Evolutionary conservation across 2,329 filamentous ascomycete genomes (phyloP), one percentile per base, ranked within the genome.

Genomic region (Ceratocystis ficicola): DNA sequence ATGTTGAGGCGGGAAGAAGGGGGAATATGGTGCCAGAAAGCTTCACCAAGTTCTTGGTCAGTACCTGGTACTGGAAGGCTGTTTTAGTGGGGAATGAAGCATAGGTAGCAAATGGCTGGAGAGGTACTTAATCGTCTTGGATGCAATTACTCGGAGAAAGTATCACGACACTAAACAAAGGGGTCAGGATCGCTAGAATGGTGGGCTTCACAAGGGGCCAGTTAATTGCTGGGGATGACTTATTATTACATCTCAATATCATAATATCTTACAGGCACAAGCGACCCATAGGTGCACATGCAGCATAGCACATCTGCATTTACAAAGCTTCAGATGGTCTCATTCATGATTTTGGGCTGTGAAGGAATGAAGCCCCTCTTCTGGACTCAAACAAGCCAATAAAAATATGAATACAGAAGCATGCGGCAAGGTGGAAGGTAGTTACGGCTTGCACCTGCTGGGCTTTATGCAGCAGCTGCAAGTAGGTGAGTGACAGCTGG

Each of bases 151-250:
- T 41, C 15, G 30, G 22, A n/a, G 17, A 10, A 36, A 36, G 55
- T 59, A 36, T 59, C 55, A 59, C 55, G 55, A 36, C 55, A 36
- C 8, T 36, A 59, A 10, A 15, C 25, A 59, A 59, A 59, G 55
- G 55, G 30, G 55, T 5, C 1, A 5, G 15, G 22, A 3, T 5
- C 2, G 48, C 48, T 22, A 25, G 20, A 1, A n/a, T 20, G n/a
- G 46, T 10, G 10, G 36, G 36, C 36, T 41, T 41, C 12, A 41
- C 36, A 41, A 41, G 36, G 36, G 36, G 12, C 12, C 36, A 15
- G 36, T 1, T 41, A 41, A 41, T 41, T 15, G 36, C 36, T 41
- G 36, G 36, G 36, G 36, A 5, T 5, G 15, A 41, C 36, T 15
- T 15, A 15, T 41, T 41, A 15, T 25, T 25, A 25, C 2, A 25